Percentiles rank a stretch among this genome's conserved stretches.
Conservation (phyloP, 495 filamentous ascomycete genomes). For the Parathielavia appendiculata region DNA sequence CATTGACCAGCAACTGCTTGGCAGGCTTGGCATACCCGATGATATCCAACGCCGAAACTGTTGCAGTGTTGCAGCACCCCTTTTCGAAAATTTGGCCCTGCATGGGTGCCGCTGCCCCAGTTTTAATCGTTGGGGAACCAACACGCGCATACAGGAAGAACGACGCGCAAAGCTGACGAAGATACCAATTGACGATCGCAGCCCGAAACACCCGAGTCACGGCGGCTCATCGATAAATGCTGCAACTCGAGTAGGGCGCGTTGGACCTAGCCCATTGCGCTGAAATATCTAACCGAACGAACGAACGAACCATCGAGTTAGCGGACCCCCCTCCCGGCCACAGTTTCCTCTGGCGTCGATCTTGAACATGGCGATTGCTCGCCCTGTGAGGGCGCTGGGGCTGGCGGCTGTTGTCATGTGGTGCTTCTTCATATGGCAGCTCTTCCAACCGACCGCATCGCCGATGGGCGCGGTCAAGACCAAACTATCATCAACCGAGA, state of each 20-base stretch:
- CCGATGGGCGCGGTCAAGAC: slow-evolving; percentile 33
- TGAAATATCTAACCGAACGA: background rate
- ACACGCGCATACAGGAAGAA: background rate
- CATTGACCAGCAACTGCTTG: background rate
- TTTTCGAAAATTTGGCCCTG: slow-evolving; percentile 15
- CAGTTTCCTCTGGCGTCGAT: background rate
- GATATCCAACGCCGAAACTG: slow-evolving; percentile 12
- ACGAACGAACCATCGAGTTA: background rate
- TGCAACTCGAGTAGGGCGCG: slow-evolving; percentile 1
- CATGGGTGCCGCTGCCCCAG: background rate
- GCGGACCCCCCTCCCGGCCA: background rate
- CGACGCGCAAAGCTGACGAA: background rate
- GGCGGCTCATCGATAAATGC: slow-evolving; percentile 7
- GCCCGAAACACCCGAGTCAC: background rate
- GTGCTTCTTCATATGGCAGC: slow-evolving; percentile 67
- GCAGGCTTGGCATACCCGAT: slow-evolving; percentile 7
- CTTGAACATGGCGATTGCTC: slow-evolving; percentile 67
- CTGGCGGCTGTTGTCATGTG: slow-evolving; percentile 63
- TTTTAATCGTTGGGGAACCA: background rate
- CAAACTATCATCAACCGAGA: slow-evolving; percentile 40
- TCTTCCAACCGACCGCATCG: slow-evolving; percentile 49
- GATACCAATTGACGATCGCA: background rate
- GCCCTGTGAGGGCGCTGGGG: slow-evolving; percentile 73
- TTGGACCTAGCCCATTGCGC: slow-evolving; percentile 10
- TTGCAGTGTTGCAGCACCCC: background rate